Base-by-base conservation (phyloP, 2,329 filamentous ascomycete species). In the Talaromyces sp. region DNA sequence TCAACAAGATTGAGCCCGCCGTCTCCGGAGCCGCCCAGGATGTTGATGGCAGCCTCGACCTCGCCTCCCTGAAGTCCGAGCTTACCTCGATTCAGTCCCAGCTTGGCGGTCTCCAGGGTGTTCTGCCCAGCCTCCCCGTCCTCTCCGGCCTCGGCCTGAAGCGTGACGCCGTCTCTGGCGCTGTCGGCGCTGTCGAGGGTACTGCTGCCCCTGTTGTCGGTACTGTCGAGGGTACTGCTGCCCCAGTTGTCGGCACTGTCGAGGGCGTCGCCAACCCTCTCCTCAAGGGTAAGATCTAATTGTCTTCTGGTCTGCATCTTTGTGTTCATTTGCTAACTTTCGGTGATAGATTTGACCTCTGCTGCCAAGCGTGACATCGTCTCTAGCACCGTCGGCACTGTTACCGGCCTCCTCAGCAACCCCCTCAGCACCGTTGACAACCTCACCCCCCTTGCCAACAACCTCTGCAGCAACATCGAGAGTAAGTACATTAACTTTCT, bases 61-160 rank as follows among this genome's bases (percentile, higher is more conserved):
- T 61, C 31, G 10, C 12, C 40, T 34, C 61, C 54, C 47, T 65
- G 52, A 12, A 44, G 30, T 14, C 40, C 30, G 63, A 63, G 5
- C 64, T 67, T n/a, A 44, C 53, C 30, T 8, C 56, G 28, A 59
- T 68, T 28, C 61, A 68, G 59, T 50, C 44, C 55, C 51, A 64
- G 57, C 62, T 68, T 18, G 23, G 34, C 6, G 59, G 55, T 28
- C 55, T 61, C 16, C 56, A 55, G 64, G 60, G 47, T 58, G 27
- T 50, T 56, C 31, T 42, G 27, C 36, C 42, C 51, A 23, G 2
- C 23, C 23, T 23, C 23, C 23, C 23, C 23, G 23, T 23, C 23
- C 23, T 23, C 23, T 23, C 23, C 23, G 23, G 23, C 23, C 16
- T 27, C 14, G 30, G 59, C 59, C 33, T 14, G 42, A 61, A 64